Evolutionary conservation across 2,329 filamentous ascomycete genomes (phyloP), one percentile per base, ranked within the genome.

Genomic region (Pyrenochaeta sp.): DNA sequence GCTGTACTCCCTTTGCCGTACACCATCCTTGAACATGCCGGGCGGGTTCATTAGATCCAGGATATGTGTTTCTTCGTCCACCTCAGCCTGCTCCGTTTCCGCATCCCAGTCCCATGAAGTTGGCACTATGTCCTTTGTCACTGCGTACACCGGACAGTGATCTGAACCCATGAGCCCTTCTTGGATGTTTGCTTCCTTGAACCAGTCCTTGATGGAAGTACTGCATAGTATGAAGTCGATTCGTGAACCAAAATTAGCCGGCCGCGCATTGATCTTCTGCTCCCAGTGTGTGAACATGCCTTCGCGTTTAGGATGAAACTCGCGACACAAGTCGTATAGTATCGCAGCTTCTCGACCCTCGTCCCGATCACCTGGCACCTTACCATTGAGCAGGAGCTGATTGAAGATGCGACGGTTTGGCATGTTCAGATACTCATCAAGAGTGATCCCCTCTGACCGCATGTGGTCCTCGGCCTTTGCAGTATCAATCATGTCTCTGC

Each of bases 231-330:
- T 86, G 77, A 96, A 98, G 77, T 99, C 95, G 67, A 98, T 98
- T 36, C 95, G 87, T 53, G 91, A 90, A 5, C 95, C 95, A 76
- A 90, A 96, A 74, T 98, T 98, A 2, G 91, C 93, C 2, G 94
- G 94, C n/a, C 95, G 85, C n/a, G 92, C 91, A 77, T 98, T 98
- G 72, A 93, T 91, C 75, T 91, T 93, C 50, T 92, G 93, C 63
- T 98, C 93, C 94, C 94, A 98, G 76, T 94, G 97, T 0, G 95
- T 98, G 76, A 92, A 98, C 95, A 99, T 98, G 59, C 92, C 92
- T 61, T 83, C 82, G 39, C 95, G 85, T n/a, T 82, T 79, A 0
- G 91, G 90, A 72, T 97, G 91, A 71, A 93, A 96, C 27, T 85
- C 86, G 48, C 95, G 86, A 67, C 91, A 93, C 19, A 96, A 82